Evolutionary conservation across 257 asterid species (phyloP), one percentile per base, ranked within the genome.

Genomic region (Ligustrum vulgare): DNA sequence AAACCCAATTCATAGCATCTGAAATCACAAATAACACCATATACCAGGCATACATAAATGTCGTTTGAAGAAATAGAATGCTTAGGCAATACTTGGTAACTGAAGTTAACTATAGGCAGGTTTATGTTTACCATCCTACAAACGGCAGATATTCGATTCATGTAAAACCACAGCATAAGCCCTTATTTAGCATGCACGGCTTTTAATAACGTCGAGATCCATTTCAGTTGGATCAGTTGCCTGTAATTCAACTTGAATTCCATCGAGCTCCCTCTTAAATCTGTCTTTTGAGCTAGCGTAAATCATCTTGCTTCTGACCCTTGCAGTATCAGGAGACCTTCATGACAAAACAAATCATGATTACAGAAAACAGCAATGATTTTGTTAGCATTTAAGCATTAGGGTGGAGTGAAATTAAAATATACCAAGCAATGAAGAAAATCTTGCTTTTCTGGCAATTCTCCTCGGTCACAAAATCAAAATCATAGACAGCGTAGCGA

Each of bases 171-270:
- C 78, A 73, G 78, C 79, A 83, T 4, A 70, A 58, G 47, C 32
- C 49, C 72, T 35, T 71, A 77, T 77, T 79, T 81, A 87, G 85
- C 63, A 73, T 72, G 88, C 94, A 2, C 90, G 91, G 12, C 91
- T 86, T 85, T 84, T 77, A 49, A 89, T 86, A 35, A 89, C 92
- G 74, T 87, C 95, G 28, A 89, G 84, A 3, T 83, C 92, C 93
- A 89, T 87, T 82, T 89, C 93, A 68, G 91, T 87, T 9, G 93
- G 93, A 72, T 89, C 95, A 0, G 92, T 87, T n/a, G 92, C 92
- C 75, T 87, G 94, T 51, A 87, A 74, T 72, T 89, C 94, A 39
- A 89, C 82, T 80, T 87, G 91, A 73, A 87, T 82, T 22, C 91
- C 89, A 28, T 87, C 87, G 3, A 87, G 73, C 82, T 87, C 89